Evolutionary conservation across 176 grass and related monocot genomes (phyloP), one percentile per base, ranked within the genome.

Genomic region (Oryza meyeriana): DNA sequence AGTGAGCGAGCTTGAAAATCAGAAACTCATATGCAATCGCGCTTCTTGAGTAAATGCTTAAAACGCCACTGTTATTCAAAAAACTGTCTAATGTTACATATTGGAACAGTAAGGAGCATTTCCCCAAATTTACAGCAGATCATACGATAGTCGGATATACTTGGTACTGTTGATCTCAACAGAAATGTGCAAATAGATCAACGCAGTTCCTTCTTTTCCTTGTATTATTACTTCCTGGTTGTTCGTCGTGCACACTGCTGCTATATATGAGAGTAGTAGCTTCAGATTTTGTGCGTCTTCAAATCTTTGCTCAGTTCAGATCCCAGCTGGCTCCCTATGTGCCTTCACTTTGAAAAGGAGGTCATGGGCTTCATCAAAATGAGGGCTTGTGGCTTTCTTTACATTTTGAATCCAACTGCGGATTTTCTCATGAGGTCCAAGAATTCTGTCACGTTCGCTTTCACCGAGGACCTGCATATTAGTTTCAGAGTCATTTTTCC

Each of bases 331-430:
- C 63, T 62, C 78, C 59, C 87, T 75, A 35, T 28, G 47, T 57
- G 30, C 84, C 55, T 98, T 95, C 39, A 67, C 45, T 77, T 93
- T 65, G 50, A 82, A 88, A 17, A 95, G 45, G 69, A 89, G 36
- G 30, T 71, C 47, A 45, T 93, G 86, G 2, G 77, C 81, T 80
- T 98, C 82, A 22, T 89, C 88, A 65, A 98, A 98, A 81, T 95
- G 90, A 66, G 95, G 95, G 67, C 68, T 81, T 5, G 92, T 98
- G 34, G 92, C 87, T 81, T 74, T 93, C 86, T 84, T 95, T 14
- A 98, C 92, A 73, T 98, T 95, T 42, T 88, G 86, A 66, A 98
- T 89, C 95, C 95, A 98, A 20, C 75, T 20, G 27, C 77, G 74
- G 42, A 98, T 91, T 75, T 88, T 93, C 55, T 83, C 66, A 7